Evolutionary conservation across 2,329 filamentous ascomycete species (phyloP).

Genomic region (Trichoderma asperellum): DNA sequence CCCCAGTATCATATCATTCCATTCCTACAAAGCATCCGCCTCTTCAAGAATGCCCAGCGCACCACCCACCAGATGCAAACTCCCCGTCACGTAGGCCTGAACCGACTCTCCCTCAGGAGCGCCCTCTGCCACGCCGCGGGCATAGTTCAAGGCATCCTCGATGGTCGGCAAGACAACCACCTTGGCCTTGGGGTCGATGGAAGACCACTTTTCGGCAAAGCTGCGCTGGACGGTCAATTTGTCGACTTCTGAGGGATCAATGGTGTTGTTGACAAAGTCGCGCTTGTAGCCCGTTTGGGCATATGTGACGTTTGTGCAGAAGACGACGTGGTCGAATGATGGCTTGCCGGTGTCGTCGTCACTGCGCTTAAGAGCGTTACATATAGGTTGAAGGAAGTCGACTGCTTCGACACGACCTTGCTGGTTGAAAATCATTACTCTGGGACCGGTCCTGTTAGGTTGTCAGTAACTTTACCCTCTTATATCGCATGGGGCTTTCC

Average conservation of each 20-base stretch:
- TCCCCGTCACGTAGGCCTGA: slow-evolving; percentile 62
- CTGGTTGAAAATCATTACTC: slow-evolving; percentile 86
- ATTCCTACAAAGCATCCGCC: slow-evolving; percentile 46
- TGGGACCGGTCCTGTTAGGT: slow-evolving; percentile 42
- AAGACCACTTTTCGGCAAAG: slow-evolving; percentile 56
- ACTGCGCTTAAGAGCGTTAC: slow-evolving; percentile 41
- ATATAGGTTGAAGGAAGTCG: slow-evolving; percentile 56
- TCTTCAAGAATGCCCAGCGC: slow-evolving; percentile 55
- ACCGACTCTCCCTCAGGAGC: slow-evolving; percentile 42
- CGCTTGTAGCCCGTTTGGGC: slow-evolving; percentile 55
- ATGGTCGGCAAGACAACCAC: slow-evolving; percentile 57
- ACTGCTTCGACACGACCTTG: slow-evolving; percentile 60
- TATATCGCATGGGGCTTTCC: background rate
- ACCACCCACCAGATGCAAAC: slow-evolving; percentile 65
- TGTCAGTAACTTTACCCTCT: background rate
- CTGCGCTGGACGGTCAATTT: slow-evolving; percentile 57
- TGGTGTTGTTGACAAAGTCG: slow-evolving; percentile 61
- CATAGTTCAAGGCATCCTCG: slow-evolving; percentile 57
- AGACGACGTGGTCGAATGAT: slow-evolving; percentile 73
- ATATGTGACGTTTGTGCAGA: slow-evolving; percentile 76
- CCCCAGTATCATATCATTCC: background rate
- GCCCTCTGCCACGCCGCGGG: slow-evolving; percentile 37
- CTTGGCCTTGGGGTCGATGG: slow-evolving; percentile 51
- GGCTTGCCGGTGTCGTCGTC: slow-evolving; percentile 35
- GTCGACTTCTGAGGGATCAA: slow-evolving; percentile 55